phyloP scores from a whole-genome alignment of 495 filamentous ascomycete genomes.

The Platismatia glauca region DNA sequence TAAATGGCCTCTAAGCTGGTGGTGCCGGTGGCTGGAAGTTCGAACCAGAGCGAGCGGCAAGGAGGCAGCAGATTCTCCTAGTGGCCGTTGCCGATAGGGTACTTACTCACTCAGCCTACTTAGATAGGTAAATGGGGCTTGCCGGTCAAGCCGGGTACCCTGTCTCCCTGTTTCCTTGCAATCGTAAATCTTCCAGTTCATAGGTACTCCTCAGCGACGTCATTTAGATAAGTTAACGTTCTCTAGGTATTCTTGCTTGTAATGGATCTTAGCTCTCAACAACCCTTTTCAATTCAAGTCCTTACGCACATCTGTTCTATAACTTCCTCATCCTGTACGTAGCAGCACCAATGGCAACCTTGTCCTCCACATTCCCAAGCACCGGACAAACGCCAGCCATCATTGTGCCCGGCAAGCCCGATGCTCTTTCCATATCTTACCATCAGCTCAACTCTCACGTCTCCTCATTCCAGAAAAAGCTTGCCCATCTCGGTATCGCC shows the following conservation, averaged over 20 bases:
- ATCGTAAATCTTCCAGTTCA: too few species aligned
- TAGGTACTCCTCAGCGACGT: not conserved
- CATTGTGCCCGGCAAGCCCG: slow-evolving; percentile 54
- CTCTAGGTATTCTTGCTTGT: not conserved
- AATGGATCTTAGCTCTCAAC: not conserved
- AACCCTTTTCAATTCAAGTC: not conserved
- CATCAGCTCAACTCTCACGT: slow-evolving; percentile 51
- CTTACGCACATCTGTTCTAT: not conserved
- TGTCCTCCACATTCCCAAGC: slow-evolving; percentile 37
- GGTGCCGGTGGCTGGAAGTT: too few species aligned
- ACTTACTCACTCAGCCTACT: too few species aligned
- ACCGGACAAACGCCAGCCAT: slow-evolving; percentile 44
- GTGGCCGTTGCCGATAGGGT: not conserved
- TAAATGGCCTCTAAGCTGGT: too few species aligned
- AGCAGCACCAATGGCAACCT: slow-evolving; percentile 34
- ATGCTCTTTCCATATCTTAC: slow-evolving; percentile 55
- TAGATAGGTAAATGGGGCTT: too few species aligned
- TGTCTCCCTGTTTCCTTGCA: too few species aligned
- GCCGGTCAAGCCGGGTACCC: too few species aligned
- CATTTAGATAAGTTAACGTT: not conserved
- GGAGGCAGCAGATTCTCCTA: too few species aligned
- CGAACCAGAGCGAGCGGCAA: too few species aligned
- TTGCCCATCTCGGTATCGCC: slow-evolving; percentile 60
- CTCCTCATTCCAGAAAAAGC: slow-evolving; percentile 56
- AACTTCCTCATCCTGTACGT: not conserved